Base-by-base conservation (phyloP, 352 stramenopile species). In the Pythium brassicae region DNA sequence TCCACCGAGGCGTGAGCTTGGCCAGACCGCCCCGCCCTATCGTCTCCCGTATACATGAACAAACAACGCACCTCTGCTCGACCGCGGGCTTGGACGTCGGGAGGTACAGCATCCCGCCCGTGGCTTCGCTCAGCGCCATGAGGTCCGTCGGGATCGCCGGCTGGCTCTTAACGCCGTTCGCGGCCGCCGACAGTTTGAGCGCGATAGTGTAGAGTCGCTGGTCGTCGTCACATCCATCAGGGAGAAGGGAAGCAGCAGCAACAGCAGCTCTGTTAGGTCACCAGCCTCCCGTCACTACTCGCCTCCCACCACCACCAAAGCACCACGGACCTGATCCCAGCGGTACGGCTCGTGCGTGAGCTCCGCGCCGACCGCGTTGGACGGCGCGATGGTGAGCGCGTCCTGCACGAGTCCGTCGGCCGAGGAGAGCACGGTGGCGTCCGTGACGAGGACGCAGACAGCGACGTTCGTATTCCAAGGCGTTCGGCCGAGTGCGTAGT, bases 391-490 rank as follows among this genome's bases (percentile, higher is more conserved):
- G 3, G 72, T 76, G 7, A 95, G 78, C 35, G 85, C 63, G 58
- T 91, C 76, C 59, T 93, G 83, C 17, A 89, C 51, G 26, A 92
- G 67, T 2, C 85, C 85, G 47, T 94, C 82, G 12, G 72, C 44
- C 26, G 58, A 76, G 14, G 83, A 89, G 17, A 92, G 65, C 39
- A 64, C 71, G 4, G 82, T 90, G n/a, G 84, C 84, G 62, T 94
- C 85, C 55, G 85, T 93, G 45, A 95, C 64, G 25, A 93, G 59
- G 22, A 95, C 74, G 55, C 84, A 92, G 1, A 93, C 78, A 0
- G 76, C 84, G 25, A 93, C 74, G 55, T 95, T 92, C 3, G 85
- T 92, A 59, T 92, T 95, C 79, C 81, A 93, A 0, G 85, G 79
- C 32, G 78, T 70, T 32, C 85, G 71, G 3, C 85, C 85, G 20